Base-by-base conservation (phyloP, 1,284 basidiomycete genomes). In the Malassezia dermatis region DNA sequence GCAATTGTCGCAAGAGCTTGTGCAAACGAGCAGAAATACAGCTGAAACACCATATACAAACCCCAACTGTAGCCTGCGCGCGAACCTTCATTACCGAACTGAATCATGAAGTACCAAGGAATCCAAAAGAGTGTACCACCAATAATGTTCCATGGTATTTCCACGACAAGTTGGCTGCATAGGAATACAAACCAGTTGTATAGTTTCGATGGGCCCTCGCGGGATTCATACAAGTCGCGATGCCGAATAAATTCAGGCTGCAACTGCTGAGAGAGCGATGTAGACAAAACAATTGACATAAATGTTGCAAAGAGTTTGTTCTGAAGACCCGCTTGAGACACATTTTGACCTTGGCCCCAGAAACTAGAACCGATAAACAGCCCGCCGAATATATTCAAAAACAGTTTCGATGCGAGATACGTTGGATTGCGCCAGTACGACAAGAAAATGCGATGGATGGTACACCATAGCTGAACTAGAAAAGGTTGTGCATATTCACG, bases 131-230 rank as follows among this genome's bases (percentile, higher is more conserved):
- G 47, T 4, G 68, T 71, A 5, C 62, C 72, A 21, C 62, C 61
- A 5, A 71, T 27, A 4, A 66, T 13, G 58, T 68, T 66, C 65
- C 67, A 75, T 2, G 67, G 65, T 4, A 75, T 48, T 61, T 76
- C 75, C 51, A 70, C 77, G 13, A 79, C 41, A 39, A 79, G 72
- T 61, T 75, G 75, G 19, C 67, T 49, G 48, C 70, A 52, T 41
- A 77, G 65, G 42, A 89, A 80, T 1, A 85, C 82, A 7, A 82
- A 79, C 89, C 89, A 91, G 47, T 82, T 82, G 77, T 89, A 91
- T 69, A 86, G 86, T 67, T 84, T 81, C 61, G 84, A 85, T 0
- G 84, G 79, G 1, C 82, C 80, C 72, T 88, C 86, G 30, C 86
- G 80, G 12, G 82, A 81, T 68, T 86, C 84, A 71, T 85, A 88